Percentiles rank a stretch among this genome's conserved stretches.
These are phyloP conservation scores for Fusarium robinianum DNA, from an alignment of 2,329 filamentous ascomycete species.

Conservation along the genomic window DNA sequence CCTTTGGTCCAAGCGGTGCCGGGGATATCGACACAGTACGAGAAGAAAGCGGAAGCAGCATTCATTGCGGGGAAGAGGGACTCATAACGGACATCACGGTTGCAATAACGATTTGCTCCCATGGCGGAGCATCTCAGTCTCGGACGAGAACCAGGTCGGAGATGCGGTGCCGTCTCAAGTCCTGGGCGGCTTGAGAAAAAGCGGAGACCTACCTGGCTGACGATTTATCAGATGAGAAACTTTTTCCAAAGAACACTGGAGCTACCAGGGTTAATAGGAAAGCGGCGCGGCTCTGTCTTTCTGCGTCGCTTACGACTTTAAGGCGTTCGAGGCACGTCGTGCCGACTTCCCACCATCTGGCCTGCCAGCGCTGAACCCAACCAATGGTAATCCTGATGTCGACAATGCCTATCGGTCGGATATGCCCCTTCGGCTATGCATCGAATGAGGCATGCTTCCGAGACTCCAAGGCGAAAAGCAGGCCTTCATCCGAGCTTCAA, in stretches of 20 bases:
- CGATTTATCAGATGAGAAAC: slow-evolving; percentile 23
- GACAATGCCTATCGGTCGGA: slow-evolving; percentile 4
- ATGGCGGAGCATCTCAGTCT: slow-evolving; percentile 1
- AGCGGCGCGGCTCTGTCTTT: slow-evolving; percentile 8
- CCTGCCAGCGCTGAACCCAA: slow-evolving; percentile 15
- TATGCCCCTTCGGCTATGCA: slow-evolving; percentile 11
- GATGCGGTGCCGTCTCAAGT: slow-evolving; percentile 4
- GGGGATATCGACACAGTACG: slow-evolving; percentile 9
- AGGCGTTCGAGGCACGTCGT: slow-evolving; percentile 13
- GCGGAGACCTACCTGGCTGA: too few species aligned
- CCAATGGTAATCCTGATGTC: slow-evolving; percentile 3
- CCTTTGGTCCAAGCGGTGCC: slow-evolving; percentile 11
- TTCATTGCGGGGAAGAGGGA: slow-evolving; percentile 5
- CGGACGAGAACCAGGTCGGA: neutral
- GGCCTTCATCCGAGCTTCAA: too few species aligned
- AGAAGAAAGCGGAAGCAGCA: slow-evolving; percentile 8
- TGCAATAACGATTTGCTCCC: too few species aligned
- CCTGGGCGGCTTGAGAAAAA: too few species aligned
- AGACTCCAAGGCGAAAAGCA: slow-evolving; percentile 3
- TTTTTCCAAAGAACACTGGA: slow-evolving; percentile 7
- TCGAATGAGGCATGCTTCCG: neutral
- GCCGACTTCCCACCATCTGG: slow-evolving; percentile 14
- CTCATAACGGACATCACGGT: too few species aligned
- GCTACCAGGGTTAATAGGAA: slow-evolving; percentile 13
- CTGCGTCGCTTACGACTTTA: slow-evolving; percentile 10